These are phyloP conservation scores for Baorangia bicolor DNA, from an alignment of 768 basidiomycete genomes.

Conservation along the genomic window DNA sequence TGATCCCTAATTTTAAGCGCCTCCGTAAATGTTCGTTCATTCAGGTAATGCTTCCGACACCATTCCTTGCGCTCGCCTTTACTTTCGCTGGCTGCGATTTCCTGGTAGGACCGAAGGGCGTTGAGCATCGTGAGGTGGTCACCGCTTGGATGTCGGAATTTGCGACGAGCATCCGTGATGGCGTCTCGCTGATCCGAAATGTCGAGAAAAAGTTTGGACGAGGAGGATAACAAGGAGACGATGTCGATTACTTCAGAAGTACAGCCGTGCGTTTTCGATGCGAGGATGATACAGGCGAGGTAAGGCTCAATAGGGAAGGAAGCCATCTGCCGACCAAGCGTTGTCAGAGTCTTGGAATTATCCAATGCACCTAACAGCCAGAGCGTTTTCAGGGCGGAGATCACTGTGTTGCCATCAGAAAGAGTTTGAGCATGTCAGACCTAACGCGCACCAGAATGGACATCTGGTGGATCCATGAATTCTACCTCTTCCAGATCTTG, in stretches of 20 bases:
- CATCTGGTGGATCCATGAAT: constrained; percentile 85
- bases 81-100: constrained; percentile 50
- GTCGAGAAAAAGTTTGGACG: constrained; percentile 81
- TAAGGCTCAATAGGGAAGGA: constrained; percentile 90
- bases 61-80: constrained; percentile 61
- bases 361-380: constrained; percentile 81
- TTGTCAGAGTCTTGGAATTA: constrained; percentile 61
- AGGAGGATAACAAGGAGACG: constrained; percentile 77
- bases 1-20: constrained; percentile 81
- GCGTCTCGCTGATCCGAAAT: constrained; percentile 70
- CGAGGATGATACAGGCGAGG: constrained; percentile 75
- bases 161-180: constrained; percentile 64
- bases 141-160: constrained; percentile 81
- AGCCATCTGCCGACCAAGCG: constrained; percentile 80
- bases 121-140: constrained; percentile 93
- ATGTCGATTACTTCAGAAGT: constrained; percentile 80
- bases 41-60: constrained; percentile 84
- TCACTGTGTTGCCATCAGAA: constrained; percentile 39
- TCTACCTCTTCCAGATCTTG: constrained; percentile 80
- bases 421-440: background rate
- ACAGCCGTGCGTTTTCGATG: constrained; percentile 72
- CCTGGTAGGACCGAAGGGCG: constrained; percentile 77
- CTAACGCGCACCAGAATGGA: constrained; percentile 61
- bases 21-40: constrained; percentile 75
- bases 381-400: constrained; percentile 65